phyloP scores from a whole-genome alignment of 2,329 filamentous ascomycete species.

The Penicillium sp. region DNA sequence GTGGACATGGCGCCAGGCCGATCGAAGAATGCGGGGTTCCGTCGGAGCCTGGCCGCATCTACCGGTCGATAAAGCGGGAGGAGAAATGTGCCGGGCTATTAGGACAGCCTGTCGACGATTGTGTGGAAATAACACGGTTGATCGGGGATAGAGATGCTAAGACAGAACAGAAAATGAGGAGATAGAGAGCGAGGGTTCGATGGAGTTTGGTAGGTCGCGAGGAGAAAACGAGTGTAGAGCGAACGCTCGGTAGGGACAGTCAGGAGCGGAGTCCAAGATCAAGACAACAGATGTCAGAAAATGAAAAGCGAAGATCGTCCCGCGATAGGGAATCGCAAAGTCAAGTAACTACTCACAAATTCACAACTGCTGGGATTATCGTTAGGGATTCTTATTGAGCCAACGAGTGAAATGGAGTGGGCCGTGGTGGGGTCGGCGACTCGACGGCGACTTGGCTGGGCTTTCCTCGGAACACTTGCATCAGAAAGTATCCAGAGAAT shows the following conservation, averaged over 20 bases:
- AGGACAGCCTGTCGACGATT: neutral
- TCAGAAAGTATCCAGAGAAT: neutral
- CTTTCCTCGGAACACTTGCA: neutral
- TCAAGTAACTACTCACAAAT: neutral
- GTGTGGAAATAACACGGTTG: neutral
- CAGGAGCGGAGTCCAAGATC: neutral
- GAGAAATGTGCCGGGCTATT: neutral
- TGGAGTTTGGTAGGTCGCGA: neutral
- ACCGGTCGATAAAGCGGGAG: slow-evolving; percentile 3
- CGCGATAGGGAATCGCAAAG: neutral
- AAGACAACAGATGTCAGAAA: neutral
- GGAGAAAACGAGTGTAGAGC: neutral
- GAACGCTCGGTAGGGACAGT: neutral
- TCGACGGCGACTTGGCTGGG: slow-evolving; percentile 6
- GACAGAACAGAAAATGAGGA: neutral
- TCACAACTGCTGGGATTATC: neutral
- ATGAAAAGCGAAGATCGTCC: neutral
- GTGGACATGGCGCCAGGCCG: slow-evolving; percentile 39
- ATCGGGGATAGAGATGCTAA: neutral
- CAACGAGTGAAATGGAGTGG: slow-evolving; percentile 17
- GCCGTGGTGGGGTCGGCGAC: slow-evolving; percentile 4
- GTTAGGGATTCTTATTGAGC: neutral
- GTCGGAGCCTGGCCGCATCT: slow-evolving; percentile 6
- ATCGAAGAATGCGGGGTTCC: slow-evolving; percentile 13
- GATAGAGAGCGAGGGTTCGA: too few species aligned